These are phyloP conservation scores for Penicillium brasilianum DNA, from an alignment of 2,329 filamentous ascomycete genomes.

Conservation along the genomic window DNA sequence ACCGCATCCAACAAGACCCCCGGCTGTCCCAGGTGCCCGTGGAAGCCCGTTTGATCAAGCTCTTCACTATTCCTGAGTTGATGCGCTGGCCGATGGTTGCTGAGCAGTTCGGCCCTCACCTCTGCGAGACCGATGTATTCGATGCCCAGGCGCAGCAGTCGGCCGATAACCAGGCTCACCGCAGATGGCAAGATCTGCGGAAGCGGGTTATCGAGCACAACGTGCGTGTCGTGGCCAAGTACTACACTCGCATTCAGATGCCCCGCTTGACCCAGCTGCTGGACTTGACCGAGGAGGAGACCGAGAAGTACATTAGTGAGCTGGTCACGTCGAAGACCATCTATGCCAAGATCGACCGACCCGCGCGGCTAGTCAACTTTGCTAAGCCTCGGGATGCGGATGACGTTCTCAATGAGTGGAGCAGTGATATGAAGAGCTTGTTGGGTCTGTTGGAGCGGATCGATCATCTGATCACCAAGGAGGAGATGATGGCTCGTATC, in stretches of 20 bases:
- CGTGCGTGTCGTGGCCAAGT: constrained; percentile 94
- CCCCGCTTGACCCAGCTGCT: constrained; percentile 86
- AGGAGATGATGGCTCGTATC: constrained; percentile 99
- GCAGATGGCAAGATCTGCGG: constrained; percentile 90
- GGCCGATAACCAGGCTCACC: constrained; percentile 77
- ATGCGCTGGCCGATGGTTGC: constrained; percentile 98
- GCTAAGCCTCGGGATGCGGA: constrained; percentile 94
- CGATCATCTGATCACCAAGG: constrained; percentile 98
- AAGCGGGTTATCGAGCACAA: constrained; percentile 99
- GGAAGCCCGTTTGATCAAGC: constrained; percentile 85
- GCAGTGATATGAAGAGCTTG: constrained; percentile 94
- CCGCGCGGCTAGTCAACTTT: constrained; percentile 89
- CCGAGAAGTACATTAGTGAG: constrained; percentile 98
- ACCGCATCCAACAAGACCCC: constrained; percentile 85
- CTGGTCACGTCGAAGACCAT: constrained; percentile 97
- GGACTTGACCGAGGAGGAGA: constrained; percentile 92
- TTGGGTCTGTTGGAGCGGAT: constrained; percentile 85
- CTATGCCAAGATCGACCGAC: constrained; percentile 95
- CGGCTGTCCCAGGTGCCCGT: constrained; percentile 77
- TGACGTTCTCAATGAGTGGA: constrained; percentile 98
- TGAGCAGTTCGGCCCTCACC: constrained; percentile 83
- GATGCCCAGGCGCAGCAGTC: constrained; percentile 66
- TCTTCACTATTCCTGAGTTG: constrained; percentile 93
- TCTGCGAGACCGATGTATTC: constrained; percentile 90
- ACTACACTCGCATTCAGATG: constrained; percentile 97